Evolutionary conservation across 139 green algal species (phyloP).

Genomic region (Nannochloris sp.): DNA sequence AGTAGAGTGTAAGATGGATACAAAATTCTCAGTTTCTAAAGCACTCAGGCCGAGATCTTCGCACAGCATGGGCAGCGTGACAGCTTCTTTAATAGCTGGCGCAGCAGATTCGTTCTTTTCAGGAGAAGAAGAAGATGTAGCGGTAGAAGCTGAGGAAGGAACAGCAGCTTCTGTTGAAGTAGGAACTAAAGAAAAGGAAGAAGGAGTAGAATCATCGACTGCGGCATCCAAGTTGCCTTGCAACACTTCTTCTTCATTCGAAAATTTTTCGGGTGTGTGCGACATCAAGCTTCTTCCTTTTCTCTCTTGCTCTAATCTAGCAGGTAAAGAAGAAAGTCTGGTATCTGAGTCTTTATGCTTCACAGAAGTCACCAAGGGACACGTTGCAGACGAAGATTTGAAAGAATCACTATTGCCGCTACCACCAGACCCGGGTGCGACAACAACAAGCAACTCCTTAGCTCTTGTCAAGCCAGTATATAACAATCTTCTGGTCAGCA

Average conservation of each 20-base stretch:
- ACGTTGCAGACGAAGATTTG: too few relatives aligned
- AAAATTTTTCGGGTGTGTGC: background rate
- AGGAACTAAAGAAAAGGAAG: too few relatives aligned
- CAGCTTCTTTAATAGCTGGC: too few relatives aligned
- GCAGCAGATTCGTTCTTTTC: background rate
- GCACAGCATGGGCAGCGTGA: background rate
- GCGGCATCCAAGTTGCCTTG: background rate
- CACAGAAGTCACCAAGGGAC: constrained; percentile 28
- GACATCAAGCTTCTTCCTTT: background rate
- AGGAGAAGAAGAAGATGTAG: background rate
- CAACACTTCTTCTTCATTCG: constrained; percentile 3
- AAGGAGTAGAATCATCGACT: background rate
- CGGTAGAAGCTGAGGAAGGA: too few relatives aligned
- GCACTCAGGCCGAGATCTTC: background rate
- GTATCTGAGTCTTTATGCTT: background rate
- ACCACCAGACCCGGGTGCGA: constrained; percentile 6
- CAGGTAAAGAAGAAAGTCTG: constrained; percentile 24
- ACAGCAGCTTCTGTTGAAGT: too few relatives aligned
- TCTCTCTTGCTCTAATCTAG: constrained; percentile 1
- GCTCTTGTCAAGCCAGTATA: constrained; percentile 69
- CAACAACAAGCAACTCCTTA: constrained; percentile 42
- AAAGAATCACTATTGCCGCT: too few relatives aligned
- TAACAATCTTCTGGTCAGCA: constrained; percentile 61
- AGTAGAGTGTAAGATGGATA: background rate
- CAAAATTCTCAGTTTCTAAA: background rate